Conservation (phyloP, 2,329 filamentous ascomycete species). For the Helotiales sp. region DNA sequence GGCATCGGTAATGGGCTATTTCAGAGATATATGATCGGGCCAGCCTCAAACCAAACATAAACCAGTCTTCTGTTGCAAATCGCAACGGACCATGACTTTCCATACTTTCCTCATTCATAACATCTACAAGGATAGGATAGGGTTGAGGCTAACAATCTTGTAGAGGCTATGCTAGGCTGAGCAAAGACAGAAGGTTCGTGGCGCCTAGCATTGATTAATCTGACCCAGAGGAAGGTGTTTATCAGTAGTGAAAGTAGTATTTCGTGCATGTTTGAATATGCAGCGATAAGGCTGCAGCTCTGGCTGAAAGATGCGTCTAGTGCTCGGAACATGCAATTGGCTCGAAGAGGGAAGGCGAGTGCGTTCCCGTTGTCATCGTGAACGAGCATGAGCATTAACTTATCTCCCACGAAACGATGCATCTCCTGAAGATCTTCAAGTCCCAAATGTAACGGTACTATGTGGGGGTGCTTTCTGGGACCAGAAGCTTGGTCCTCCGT, state of each 20-base stretch:
- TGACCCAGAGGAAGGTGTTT: constrained; percentile 3
- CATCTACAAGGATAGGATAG: constrained; percentile 8
- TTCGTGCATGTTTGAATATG: constrained; percentile 7
- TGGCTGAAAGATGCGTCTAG: constrained; percentile 8
- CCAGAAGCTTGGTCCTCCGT: background rate
- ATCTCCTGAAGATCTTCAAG: constrained; percentile 4
- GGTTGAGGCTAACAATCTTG: background rate
- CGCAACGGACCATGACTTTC: constrained; percentile 7
- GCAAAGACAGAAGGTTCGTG: constrained; percentile 2
- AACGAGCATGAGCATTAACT: constrained; percentile 4
- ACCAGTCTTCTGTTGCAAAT: constrained; percentile 11
- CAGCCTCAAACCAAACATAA: background rate
- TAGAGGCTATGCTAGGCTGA: constrained; percentile 9
- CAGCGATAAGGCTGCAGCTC: constrained; percentile 4
- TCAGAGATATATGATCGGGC: constrained; percentile 1
- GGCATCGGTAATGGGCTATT: background rate
- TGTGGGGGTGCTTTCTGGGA: constrained; percentile 1
- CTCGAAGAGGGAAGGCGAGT: constrained; percentile 8
- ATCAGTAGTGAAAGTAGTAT: constrained; percentile 6
- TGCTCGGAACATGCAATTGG: constrained; percentile 2
- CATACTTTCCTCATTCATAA: constrained; percentile 11
- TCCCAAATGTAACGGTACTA: background rate
- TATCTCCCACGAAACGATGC: constrained; percentile 2
- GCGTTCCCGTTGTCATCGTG: constrained; percentile 3
- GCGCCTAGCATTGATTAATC: constrained; percentile 12